Evolutionary conservation across 2,329 filamentous ascomycete genomes (phyloP), one percentile per base, ranked within the genome.

Genomic region (Ophiostoma ulmi): DNA sequence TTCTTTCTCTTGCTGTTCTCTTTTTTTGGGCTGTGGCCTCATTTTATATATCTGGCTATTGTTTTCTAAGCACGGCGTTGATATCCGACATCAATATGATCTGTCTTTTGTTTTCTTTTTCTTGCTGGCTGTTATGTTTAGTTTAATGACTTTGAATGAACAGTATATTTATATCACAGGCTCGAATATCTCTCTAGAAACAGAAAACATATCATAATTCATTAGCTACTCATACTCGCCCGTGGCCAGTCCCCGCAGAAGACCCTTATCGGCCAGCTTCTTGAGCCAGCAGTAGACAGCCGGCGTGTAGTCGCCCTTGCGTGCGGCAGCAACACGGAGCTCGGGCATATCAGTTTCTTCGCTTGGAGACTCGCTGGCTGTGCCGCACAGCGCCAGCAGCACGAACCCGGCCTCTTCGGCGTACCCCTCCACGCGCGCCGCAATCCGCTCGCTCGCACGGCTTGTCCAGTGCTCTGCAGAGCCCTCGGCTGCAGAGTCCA

Each of bases 341-440:
- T 68, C 67, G 14, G 41, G 36, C 35, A 6, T 81, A 71, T 87
- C 85, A 14, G 83, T 82, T 1, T 79, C 80, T 55, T 83, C 79
- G 20, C 81, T 78, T 70, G 87, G 86, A 65, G 76, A 77, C 71
- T 82, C 70, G 5, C 69, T 72, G 1, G 72, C 20, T 7, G 67
- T 90, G 71, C 86, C 85, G 73, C 90, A 90, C 1, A 97, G 80
- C 35, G 92, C 89, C 67, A 97, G 83, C 52, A 97, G 86, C 73
- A 88, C 93, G 84, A 75, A 75, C 41, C 71, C 68, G 63, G 72
- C 72, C 20, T 31, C 69, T 44, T 72, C 72, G 35, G 73, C 72
- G 48, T 70, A 52, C 63, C 61, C 68, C 5, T 61, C 31, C 85
- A 96, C 94, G 64, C 90, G 86, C 0, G 83, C 81, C 69, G 87